phyloP scores from a whole-genome alignment of 2,329 filamentous ascomycete genomes.

The Penicillium thymicola region DNA sequence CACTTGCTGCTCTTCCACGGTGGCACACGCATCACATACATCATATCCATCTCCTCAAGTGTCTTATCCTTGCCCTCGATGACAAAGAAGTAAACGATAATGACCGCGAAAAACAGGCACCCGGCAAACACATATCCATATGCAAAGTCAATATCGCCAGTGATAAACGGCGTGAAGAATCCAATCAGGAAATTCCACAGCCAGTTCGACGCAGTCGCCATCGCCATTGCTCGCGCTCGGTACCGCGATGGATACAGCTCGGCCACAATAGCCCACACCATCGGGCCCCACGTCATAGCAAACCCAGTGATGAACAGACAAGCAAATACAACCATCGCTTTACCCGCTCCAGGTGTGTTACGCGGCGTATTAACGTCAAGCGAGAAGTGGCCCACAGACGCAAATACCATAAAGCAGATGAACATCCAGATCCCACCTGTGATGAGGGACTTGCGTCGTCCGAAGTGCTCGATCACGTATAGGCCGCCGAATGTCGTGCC shows the following conservation, averaged over 20 bases:
- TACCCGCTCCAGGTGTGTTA: conserved; percentile 51
- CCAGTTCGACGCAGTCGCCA: conserved; percentile 75
- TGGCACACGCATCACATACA: conserved; percentile 63
- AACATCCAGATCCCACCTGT: conserved; percentile 66
- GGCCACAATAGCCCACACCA: conserved; percentile 48
- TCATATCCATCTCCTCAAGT: conserved; percentile 72
- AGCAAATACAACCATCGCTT: conserved; percentile 66
- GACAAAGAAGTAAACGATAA: conserved; percentile 69
- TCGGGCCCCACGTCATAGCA: conserved; percentile 66
- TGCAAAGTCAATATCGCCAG: conserved; percentile 64
- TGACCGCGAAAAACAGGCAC: conserved; percentile 62
- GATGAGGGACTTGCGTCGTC: conserved; percentile 66
- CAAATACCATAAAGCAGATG: conserved; percentile 63
- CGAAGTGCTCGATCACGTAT: conserved; percentile 66
- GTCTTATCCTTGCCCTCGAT: conserved; percentile 67
- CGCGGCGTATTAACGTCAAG: conserved; percentile 39
- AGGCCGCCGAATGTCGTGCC: conserved; percentile 63
- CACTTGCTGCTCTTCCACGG: conserved; percentile 58
- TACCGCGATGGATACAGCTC: conserved; percentile 44
- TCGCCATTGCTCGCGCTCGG: conserved; percentile 70
- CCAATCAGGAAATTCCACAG: conserved; percentile 67
- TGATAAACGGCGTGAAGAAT: conserved; percentile 79
- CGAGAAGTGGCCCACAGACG: conserved; percentile 51
- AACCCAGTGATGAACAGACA: conserved; percentile 71
- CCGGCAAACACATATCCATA: conserved; percentile 76